phyloP scores from a whole-genome alignment of 768 basidiomycete genomes.

The Tephrocybe sp. region DNA sequence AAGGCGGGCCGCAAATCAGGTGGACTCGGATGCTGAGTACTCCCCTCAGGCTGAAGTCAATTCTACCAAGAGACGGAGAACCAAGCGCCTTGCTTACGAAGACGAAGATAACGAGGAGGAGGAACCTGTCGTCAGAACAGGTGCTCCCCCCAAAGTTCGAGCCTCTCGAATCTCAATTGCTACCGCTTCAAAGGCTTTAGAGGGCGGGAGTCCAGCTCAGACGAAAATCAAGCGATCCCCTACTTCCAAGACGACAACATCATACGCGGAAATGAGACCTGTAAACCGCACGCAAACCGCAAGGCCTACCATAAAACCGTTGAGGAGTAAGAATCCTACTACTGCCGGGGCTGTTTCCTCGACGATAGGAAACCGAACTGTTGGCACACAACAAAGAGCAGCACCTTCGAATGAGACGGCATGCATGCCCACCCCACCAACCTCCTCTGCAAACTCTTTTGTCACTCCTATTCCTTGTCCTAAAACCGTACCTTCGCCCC shows the following conservation, averaged over 20 bases:
- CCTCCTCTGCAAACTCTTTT: neutral
- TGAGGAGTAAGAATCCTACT: slow-evolving; percentile 1
- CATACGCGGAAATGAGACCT: neutral
- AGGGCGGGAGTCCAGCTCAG: slow-evolving; percentile 1
- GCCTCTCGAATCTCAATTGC: neutral
- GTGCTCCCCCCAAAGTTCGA: no score
- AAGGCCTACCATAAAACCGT: neutral
- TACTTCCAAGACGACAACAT: neutral
- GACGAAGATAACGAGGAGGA: slow-evolving; percentile 5
- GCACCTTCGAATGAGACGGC: neutral
- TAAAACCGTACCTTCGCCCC: neutral
- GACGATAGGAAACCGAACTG: neutral
- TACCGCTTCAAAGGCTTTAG: neutral
- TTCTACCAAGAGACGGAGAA: slow-evolving; percentile 1
- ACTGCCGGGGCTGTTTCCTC: neutral
- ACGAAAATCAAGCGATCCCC: slow-evolving; percentile 3
- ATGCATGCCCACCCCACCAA: neutral
- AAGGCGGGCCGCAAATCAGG: neutral
- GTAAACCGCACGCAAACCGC: neutral
- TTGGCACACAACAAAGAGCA: neutral
- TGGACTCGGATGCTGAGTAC: neutral
- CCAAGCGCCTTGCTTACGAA: neutral
- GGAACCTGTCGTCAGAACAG: neutral
- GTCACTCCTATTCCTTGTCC: neutral
- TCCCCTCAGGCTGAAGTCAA: neutral